Percentiles rank a stretch among this genome's conserved stretches.
phyloP scores from a whole-genome alignment of 257 asterid species.

The Plantago ovata region DNA sequence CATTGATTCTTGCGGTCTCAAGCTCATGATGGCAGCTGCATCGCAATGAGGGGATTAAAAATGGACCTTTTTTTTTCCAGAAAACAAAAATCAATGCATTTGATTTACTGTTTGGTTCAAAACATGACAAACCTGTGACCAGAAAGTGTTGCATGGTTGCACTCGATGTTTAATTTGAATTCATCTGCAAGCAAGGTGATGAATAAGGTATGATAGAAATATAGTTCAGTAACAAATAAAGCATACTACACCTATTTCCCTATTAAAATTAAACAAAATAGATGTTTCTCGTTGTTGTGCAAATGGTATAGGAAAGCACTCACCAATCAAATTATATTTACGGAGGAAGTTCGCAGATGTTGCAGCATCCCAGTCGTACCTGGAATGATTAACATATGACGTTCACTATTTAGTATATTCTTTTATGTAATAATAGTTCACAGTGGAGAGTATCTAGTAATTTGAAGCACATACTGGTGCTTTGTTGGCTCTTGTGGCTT shows the following conservation, averaged over 20 bases:
- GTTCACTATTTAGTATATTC: slow-evolving; percentile 2
- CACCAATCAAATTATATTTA: slow-evolving; percentile 84
- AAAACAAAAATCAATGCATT: neutral
- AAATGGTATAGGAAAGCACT: neutral
- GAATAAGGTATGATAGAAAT: neutral
- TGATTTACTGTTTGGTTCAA: slow-evolving; percentile 9
- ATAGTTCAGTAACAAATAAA: neutral
- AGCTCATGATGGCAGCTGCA: slow-evolving; percentile 89
- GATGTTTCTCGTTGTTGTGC: neutral
- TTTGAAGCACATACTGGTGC: slow-evolving; percentile 59
- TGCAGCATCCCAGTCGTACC: slow-evolving; percentile 99
- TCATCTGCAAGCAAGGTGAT: slow-evolving; percentile 50
- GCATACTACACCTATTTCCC: neutral
- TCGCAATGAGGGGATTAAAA: neutral
- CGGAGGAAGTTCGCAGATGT: slow-evolving; percentile 93
- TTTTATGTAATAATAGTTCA: neutral
- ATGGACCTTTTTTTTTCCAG: neutral
- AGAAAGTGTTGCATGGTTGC: slow-evolving; percentile 96
- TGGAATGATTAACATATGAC: slow-evolving; percentile 23
- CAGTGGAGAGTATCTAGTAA: neutral
- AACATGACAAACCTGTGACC: slow-evolving; percentile 81
- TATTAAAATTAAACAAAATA: neutral
- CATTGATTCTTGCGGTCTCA: slow-evolving; percentile 97
- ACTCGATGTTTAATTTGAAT: slow-evolving; percentile 89
- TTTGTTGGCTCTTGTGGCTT: slow-evolving; percentile 99